Percentiles rank a stretch among this genome's conserved stretches.
phyloP scores from a whole-genome alignment of 495 filamentous ascomycete genomes.

The Aspergillus egyptiacus region DNA sequence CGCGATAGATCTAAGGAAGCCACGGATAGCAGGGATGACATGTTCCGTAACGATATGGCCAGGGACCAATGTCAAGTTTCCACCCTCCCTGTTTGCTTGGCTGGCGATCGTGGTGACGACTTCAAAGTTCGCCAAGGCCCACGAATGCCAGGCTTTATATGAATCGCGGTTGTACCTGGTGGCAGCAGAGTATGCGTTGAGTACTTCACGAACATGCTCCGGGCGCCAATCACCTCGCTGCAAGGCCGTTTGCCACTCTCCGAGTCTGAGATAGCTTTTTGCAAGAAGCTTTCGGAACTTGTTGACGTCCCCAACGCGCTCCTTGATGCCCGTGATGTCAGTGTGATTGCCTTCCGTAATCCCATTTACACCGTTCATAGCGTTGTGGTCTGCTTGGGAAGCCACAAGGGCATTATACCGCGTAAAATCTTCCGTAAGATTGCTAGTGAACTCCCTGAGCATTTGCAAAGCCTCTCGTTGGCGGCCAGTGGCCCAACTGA shows the following conservation, averaged over 20 bases:
- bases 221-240: slow-evolving; percentile 83
- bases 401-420: slow-evolving; percentile 50
- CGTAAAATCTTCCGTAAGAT: slow-evolving; percentile 69
- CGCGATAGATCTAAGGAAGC: slow-evolving; percentile 93
- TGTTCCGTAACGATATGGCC: slow-evolving; percentile 68
- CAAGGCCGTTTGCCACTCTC: slow-evolving; percentile 84
- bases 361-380: slow-evolving; percentile 56
- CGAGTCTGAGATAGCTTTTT: slow-evolving; percentile 90
- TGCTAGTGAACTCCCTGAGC: slow-evolving; percentile 74
- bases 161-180: slow-evolving; percentile 87
- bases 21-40: slow-evolving; percentile 87
- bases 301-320: slow-evolving; percentile 37
- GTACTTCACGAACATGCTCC: slow-evolving; percentile 59
- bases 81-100: slow-evolving; percentile 51
- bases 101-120: slow-evolving; percentile 76
- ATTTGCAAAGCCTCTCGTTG: slow-evolving; percentile 67
- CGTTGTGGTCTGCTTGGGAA: slow-evolving; percentile 38
- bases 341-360: slow-evolving; percentile 41
- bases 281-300: slow-evolving; percentile 70
- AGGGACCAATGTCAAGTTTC: slow-evolving; percentile 44
- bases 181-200: slow-evolving; percentile 80
- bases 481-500: slow-evolving; percentile 76
- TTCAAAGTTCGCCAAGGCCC: slow-evolving; percentile 98
- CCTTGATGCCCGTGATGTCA: slow-evolving; percentile 32
- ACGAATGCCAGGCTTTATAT: slow-evolving; percentile 99